Base-by-base conservation (phyloP, 495 filamentous ascomycete genomes). In the Chlorociboria aeruginascens region DNA sequence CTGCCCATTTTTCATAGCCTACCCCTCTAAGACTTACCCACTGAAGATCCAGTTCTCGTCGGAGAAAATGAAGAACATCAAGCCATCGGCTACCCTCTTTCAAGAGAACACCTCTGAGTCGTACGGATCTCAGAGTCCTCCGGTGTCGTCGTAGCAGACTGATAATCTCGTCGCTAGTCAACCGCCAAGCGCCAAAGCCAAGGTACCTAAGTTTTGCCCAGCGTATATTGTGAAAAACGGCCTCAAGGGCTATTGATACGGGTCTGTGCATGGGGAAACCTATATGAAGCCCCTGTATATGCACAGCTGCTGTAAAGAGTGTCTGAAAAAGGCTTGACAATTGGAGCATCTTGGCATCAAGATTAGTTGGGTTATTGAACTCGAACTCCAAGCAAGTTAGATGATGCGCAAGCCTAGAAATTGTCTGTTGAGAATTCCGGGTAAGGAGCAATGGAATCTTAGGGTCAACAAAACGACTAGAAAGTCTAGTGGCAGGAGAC, bases 261-360 rank as follows among this genome's bases (percentile, higher is more conserved):
- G 10, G 35, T 16, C 71, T 65, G 40, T 7, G 7, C 32, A 33
- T 12, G 6, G 14, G 36, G 50, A 84, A 86, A 6, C 80, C 79
- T 13, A 86, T 67, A 50, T 84, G 79, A 29, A 86, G 68, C n/a
- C 76, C 66, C 46, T 74, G 69, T 41, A 86, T 70, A 37, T 78
- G 76, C 38, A 63, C 69, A 2, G 82, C 78, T 13, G 76, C 71
- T 6, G 54, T 52, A 49, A 85, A 82, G 31, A 71, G 9, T 63
- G 68, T 43, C 64, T 65, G 51, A 81, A 82, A 35, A 29, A 54
- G 34, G 11, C 14, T 13, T 29, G 81, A 80, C 0, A 85, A 63
- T 46, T 69, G 63, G 6, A 58, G 57, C 64, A 83, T 76, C 44
- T 68, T 72, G 16, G 66, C 54, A 14, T 77, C 73, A 3, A 84